Percentiles rank a stretch among this genome's conserved stretches.
Conservation (phyloP, 2,329 filamentous ascomycete species). For the Xylariaceae sp. region DNA sequence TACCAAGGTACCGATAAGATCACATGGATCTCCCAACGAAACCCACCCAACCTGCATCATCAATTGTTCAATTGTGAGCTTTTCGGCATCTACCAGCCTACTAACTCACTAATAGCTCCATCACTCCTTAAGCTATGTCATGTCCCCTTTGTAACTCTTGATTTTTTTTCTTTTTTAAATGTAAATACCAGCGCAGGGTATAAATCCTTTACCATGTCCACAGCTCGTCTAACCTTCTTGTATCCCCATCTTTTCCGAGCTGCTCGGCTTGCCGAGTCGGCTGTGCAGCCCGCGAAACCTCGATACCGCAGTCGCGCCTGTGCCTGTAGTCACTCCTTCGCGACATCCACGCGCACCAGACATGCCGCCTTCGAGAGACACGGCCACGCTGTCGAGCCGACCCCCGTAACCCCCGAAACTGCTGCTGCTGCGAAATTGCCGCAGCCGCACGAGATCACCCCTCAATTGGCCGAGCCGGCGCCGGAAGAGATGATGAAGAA, state of each 20-base stretch:
- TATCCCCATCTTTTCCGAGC: constrained; percentile 62
- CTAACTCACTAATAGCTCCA: neutral
- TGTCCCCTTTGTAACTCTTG: neutral
- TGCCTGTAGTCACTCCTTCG: constrained; percentile 31
- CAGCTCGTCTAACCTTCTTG: constrained; percentile 59
- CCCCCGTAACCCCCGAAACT: constrained; percentile 29
- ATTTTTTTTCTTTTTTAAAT: too few relatives aligned
- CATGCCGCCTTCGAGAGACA: constrained; percentile 48
- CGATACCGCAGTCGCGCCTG: constrained; percentile 29
- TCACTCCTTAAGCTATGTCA: constrained; percentile 2
- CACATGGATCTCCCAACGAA: neutral
- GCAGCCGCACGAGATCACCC: constrained; percentile 16
- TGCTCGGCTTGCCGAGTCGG: constrained; percentile 41
- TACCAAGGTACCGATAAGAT: neutral
- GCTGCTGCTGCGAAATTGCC: constrained; percentile 24
- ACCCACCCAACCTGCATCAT: neutral
- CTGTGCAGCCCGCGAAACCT: constrained; percentile 38
- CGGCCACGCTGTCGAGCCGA: constrained; percentile 57
- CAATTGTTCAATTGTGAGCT: neutral
- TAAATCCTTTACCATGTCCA: constrained; percentile 45
- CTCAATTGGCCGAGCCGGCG: constrained; percentile 13
- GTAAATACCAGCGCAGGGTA: constrained; percentile 6
- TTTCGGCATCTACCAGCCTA: neutral
- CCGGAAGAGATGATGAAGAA: constrained; percentile 11
- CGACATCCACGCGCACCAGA: constrained; percentile 33